Conservation (phyloP, 192 early-diverging fungal genomes). For the Gamsiella multidivaricata region DNA sequence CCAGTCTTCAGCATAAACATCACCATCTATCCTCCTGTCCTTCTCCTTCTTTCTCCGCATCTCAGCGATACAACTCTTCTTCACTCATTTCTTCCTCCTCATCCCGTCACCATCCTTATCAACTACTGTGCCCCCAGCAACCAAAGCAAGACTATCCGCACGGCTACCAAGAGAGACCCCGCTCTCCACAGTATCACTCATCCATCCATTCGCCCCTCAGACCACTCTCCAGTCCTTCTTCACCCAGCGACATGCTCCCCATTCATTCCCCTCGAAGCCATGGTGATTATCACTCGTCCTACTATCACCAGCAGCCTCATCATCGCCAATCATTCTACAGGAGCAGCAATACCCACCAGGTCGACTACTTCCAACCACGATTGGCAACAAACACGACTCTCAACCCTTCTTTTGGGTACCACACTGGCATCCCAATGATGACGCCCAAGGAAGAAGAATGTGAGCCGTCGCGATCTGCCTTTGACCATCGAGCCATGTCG, state of each 20-base stretch:
- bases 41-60: conserved; percentile 9
- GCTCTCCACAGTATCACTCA: conserved; percentile 9
- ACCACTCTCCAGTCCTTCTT: conserved; percentile 19
- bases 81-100: conserved; percentile 12
- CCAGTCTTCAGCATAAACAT: conserved; percentile 8
- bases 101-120: conserved; percentile 28
- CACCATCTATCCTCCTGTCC: conserved; percentile 5
- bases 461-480: conserved; percentile 2
- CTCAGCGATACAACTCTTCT: not conserved
- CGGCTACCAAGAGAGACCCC: conserved; percentile 1
- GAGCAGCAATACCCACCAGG: conserved; percentile 2
- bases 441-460: conserved; percentile 26
- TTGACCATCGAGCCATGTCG: not conserved
- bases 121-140: conserved; percentile 5
- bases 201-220: conserved; percentile 1
- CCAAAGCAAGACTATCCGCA: conserved; percentile 8
- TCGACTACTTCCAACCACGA: conserved; percentile 27
- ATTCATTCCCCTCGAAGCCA: conserved; percentile 2
- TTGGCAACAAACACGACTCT: conserved; percentile 1
- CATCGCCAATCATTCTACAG: conserved; percentile 1
- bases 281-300: conserved; percentile 11
- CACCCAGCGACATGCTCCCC: conserved; percentile 9
- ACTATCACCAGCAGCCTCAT: conserved; percentile 8
- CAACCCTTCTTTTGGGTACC: conserved; percentile 10
- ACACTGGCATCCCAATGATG: conserved; percentile 15